Conservation (phyloP, 208 protist species). For the Leishmania tarentolae region DNA sequence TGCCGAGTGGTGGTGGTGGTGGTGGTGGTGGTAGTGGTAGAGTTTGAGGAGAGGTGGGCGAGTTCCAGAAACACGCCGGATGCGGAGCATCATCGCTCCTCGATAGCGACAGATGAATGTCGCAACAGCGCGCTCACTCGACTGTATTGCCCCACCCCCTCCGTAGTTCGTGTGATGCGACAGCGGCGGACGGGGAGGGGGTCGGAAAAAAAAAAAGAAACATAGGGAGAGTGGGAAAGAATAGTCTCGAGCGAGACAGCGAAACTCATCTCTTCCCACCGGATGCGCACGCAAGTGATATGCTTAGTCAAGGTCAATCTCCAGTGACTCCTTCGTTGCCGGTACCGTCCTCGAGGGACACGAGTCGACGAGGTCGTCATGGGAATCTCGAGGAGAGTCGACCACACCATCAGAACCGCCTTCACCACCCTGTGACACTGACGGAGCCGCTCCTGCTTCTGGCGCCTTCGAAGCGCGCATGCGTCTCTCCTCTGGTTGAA, state of each 20-base stretch:
- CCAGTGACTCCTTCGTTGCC: background rate
- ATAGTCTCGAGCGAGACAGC: background rate
- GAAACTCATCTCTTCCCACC: background rate
- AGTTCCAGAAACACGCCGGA: background rate
- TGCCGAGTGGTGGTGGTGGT: background rate
- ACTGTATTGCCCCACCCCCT: background rate
- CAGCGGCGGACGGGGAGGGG: background rate
- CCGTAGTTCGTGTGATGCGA: background rate
- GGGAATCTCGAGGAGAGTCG: background rate
- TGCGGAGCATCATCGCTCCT: background rate
- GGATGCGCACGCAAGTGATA: slow-evolving; percentile 6
- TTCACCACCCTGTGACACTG: background rate
- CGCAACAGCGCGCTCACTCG: background rate
- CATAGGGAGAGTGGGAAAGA: background rate
- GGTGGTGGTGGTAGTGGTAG: too few species aligned
- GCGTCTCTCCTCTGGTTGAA: background rate
- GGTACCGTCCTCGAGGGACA: background rate
- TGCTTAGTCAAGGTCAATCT: slow-evolving; percentile 31
- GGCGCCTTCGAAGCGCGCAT: background rate
- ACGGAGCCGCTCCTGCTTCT: background rate
- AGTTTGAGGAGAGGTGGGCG: background rate
- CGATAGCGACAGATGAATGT: background rate
- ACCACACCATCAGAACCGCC: background rate
- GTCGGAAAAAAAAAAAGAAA: background rate
- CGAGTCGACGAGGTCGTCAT: slow-evolving; percentile 10